Percentiles rank a stretch among this genome's conserved stretches.
These are phyloP conservation scores for Symbiodinium natans DNA, from an alignment of 73 alveolate genomes.

Conservation along the genomic window DNA sequence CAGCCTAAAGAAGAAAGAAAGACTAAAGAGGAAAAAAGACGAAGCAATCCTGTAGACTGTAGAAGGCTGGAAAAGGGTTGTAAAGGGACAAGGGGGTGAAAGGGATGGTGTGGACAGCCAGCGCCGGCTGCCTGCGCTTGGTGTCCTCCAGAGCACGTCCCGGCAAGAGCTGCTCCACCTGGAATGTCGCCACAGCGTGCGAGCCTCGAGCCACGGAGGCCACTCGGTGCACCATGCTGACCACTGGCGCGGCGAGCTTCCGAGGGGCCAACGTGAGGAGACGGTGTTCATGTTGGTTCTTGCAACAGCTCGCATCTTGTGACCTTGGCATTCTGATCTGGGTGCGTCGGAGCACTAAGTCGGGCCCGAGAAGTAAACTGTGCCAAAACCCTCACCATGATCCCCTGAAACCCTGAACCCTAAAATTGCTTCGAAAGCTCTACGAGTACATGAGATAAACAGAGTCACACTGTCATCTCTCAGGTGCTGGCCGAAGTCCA, in stretches of 20 bases:
- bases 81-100: too few species aligned
- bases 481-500: constrained; percentile 53
- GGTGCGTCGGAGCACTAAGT: not conserved
- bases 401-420: not conserved
- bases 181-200: constrained; percentile 79
- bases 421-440: not conserved
- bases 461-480: not conserved
- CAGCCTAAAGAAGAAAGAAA: too few species aligned
- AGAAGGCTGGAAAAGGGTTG: too few species aligned
- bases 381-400: too few species aligned
- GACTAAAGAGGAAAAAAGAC: too few species aligned
- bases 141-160: constrained; percentile 53
- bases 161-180: constrained; percentile 59
- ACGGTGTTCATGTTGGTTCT: constrained; percentile 81
- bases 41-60: too few species aligned
- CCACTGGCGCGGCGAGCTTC: not conserved
- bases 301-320: constrained; percentile 84
- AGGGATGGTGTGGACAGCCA: too few species aligned
- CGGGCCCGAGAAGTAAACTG: not conserved
- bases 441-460: not conserved
- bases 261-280: constrained; percentile 26
- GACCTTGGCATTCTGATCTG: constrained; percentile 28
- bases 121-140: constrained; percentile 38
- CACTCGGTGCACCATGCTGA: too few species aligned
- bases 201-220: constrained; percentile 24